Evolutionary conservation across 1,284 basidiomycete species (phyloP), one percentile per base, ranked within the genome.

Genomic region (Irpex lacteus): DNA sequence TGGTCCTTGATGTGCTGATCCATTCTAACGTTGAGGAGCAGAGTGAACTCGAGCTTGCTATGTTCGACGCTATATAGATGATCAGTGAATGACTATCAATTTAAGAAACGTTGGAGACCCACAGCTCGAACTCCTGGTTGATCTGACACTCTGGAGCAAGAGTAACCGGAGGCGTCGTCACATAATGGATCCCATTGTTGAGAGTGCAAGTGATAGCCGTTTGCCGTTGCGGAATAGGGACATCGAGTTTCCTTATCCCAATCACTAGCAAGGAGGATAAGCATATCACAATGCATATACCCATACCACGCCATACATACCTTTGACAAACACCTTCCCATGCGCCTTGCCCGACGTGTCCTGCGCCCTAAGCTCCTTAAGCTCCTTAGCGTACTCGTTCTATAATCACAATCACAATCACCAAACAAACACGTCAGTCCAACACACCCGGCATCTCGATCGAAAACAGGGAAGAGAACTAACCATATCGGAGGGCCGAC

Each of bases 131-230:
- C 75, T 98, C 96, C 75, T 97, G 95, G 59, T 93, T 90, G 67
- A 98, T 93, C 19, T 81, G 82, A 62, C 85, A 86, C 34, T 91
- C 87, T 47, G 82, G 77, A 37, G 78, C 79, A 2, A 98, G 79
- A 8, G 80, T 78, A 52, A 83, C 84, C 70, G 94, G 92, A 0
- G 94, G 95, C 0, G 96, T 98, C 4, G 94, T 94, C 62, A 99
- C 97, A 69, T 92, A 96, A 77, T 98, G 96, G 64, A 98, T 95
- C 6, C 96, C 96, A 70, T 98, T 98, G 78, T 98, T 97, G 65
- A 99, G 81, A 0, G 94, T 95, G 73, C 94, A 94, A n/a, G 90
- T 90, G 69, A 98, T 83, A 40, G 80, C 82, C 0, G 96, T 96
- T 0, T 85, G 79, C 67, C 92, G 82, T 15, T 78, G 77, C 0